Evolutionary conservation across 306 rosid species (phyloP), one percentile per base, ranked within the genome.

Genomic region (Begonia peltatifolia): DNA sequence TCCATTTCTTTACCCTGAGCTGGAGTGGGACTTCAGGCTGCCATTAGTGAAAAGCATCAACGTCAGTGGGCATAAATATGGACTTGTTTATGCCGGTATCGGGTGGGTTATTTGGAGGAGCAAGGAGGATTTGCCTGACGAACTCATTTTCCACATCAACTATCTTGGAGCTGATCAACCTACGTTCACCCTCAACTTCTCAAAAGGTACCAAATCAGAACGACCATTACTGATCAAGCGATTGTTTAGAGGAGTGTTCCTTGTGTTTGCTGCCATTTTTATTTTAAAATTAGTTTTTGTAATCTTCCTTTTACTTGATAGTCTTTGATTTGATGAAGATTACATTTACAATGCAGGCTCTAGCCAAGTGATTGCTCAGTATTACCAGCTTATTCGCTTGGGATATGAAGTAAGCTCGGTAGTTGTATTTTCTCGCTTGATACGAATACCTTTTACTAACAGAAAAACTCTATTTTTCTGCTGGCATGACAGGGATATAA

Each of bases 41-140:
- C 62, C 62, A 1, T 14, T 58, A 25, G 54, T 58, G 62, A 58
- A 58, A 53, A 58, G 62, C 16, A 58, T 58, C 46, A 58, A 58
- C 9, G 62, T 58, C 2, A 58, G 62, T 47, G 62, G 62, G 5
- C 62, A 57, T 4, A 46, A 56, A 17, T 56, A 56, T 12, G 60
- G 60, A 5, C 60, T 56, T 12, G 61, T 58, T 1, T 58, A 58
- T 2, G 62, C 62, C 4, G 62, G 62, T 4, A 58, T 58, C 1
- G 62, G 62, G 9, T 58, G 62, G 62, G 53, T 46, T 3, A 58
- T 58, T 14, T 47, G 62, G 62, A 58, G 62, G 16, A 58, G 11
- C 12, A 47, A 35, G 15, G 46, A 46, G 5, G 62, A 58, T 11
- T 35, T 58, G 35, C 46, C 46, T 11, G 46, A 58, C 11, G 54